Conservation (phyloP, 1,284 basidiomycete genomes). For the Hortiboletus rubellus region DNA sequence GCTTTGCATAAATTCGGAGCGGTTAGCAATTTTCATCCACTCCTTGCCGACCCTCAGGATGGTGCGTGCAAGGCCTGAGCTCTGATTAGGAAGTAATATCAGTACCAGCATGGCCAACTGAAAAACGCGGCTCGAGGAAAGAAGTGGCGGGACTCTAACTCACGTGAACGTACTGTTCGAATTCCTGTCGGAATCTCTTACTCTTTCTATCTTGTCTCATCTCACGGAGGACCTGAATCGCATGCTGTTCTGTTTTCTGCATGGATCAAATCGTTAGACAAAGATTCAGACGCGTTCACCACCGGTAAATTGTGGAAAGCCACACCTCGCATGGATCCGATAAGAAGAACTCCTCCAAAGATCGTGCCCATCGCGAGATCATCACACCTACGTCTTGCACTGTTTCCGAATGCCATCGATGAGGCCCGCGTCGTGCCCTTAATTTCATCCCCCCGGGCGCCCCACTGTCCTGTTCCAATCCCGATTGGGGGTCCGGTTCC, state of each 20-base stretch:
- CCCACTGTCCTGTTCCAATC: too few relatives aligned
- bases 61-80: background rate
- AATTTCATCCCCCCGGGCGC: too few relatives aligned
- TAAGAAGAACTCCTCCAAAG: background rate
- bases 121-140: background rate
- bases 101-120: too few relatives aligned
- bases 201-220: background rate
- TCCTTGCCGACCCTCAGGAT: background rate
- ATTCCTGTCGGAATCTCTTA: background rate
- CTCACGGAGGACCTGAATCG: background rate
- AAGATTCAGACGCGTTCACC: too few relatives aligned
- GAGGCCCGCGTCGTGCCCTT: too few relatives aligned
- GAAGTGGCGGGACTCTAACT: background rate
- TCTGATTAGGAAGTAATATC: background rate
- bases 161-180: background rate
- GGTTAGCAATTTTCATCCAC: background rate
- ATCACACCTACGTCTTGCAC: accelerated
- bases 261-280: too few relatives aligned
- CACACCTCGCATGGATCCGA: background rate
- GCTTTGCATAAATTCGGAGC: background rate
- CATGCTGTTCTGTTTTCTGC: background rate
- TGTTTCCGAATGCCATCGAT: background rate
- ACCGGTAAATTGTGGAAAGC: background rate
- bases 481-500: too few relatives aligned
- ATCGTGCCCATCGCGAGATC: background rate